Evolutionary conservation across 352 stramenopile species (phyloP).

Genomic region (Globisporangium uncinulatum): DNA sequence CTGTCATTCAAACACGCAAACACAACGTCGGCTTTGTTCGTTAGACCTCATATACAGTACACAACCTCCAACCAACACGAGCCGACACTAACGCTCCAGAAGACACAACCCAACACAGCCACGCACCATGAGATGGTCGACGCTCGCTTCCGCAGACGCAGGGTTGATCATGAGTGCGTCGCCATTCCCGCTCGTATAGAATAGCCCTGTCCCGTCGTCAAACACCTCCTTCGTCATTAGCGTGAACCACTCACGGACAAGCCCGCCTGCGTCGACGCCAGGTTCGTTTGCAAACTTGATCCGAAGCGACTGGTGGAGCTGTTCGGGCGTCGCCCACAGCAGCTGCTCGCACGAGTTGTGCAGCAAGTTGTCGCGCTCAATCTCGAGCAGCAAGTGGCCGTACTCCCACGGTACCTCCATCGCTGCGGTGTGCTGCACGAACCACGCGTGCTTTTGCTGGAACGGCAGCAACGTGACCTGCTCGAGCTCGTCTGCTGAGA

Average conservation of each 20-base stretch:
- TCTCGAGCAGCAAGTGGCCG: slow-evolving; percentile 79
- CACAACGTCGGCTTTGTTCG: not conserved
- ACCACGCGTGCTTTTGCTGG: slow-evolving; percentile 87
- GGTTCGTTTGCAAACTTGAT: slow-evolving; percentile 90
- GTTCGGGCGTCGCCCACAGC: slow-evolving; percentile 72
- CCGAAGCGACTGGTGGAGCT: slow-evolving; percentile 82
- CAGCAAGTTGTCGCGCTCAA: slow-evolving; percentile 84
- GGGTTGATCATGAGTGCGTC: slow-evolving; percentile 85
- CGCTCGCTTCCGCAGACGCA: slow-evolving; percentile 70
- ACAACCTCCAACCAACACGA: slow-evolving; percentile 4
- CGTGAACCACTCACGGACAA: slow-evolving; percentile 91
- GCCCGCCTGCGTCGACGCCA: slow-evolving; percentile 87
- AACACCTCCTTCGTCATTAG: slow-evolving; percentile 89
- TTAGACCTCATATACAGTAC: slow-evolving; percentile 1
- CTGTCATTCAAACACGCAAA: slow-evolving; percentile 21
- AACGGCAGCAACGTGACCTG: slow-evolving; percentile 64
- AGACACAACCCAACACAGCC: not conserved
- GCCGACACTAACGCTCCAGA: not conserved
- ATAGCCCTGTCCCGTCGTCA: slow-evolving; percentile 77
- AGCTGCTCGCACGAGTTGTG: slow-evolving; percentile 89
- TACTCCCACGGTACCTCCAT: slow-evolving; percentile 87
- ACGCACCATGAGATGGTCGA: slow-evolving; percentile 78
- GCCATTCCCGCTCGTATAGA: slow-evolving; percentile 65
- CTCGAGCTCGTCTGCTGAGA: slow-evolving; percentile 70
- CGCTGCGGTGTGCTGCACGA: slow-evolving; percentile 79